These are phyloP conservation scores for Gnaphalium uliginosum DNA, from an alignment of 129 eudicot genomes.

Conservation along the genomic window DNA sequence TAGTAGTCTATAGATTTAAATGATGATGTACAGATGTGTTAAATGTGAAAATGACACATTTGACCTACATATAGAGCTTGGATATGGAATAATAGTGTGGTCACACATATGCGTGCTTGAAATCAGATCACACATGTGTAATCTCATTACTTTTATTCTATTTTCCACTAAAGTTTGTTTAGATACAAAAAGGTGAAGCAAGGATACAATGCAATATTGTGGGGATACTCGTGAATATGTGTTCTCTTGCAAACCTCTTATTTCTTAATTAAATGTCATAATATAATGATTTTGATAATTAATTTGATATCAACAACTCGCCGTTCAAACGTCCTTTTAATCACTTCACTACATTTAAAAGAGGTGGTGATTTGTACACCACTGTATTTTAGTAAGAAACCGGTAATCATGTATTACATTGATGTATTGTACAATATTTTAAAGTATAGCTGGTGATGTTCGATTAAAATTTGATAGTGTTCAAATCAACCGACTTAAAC, in stretches of 20 bases:
- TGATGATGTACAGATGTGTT: not conserved
- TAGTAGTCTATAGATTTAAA: too few relatives aligned
- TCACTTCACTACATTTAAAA: too few relatives aligned
- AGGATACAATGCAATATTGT: not conserved
- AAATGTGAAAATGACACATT: constrained; percentile 10
- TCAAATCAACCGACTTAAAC: too few relatives aligned
- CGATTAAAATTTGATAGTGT: too few relatives aligned
- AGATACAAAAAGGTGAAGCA: not conserved
- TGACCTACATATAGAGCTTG: not conserved
- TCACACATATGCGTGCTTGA: not conserved
- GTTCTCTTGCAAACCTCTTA: not conserved
- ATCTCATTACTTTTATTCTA: not conserved
- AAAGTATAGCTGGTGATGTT: too few relatives aligned
- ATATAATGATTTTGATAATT: not conserved
- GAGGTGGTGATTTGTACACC: too few relatives aligned
- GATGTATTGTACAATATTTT: too few relatives aligned
- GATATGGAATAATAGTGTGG: not conserved
- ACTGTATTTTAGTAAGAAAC: too few relatives aligned
- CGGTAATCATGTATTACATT: too few relatives aligned
- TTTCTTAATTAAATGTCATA: not conserved
- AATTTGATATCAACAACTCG: not conserved
- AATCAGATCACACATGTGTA: constrained; percentile 14
- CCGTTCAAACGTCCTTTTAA: not conserved
- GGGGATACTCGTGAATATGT: not conserved
- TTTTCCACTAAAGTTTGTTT: not conserved